Base-by-base conservation (phyloP, 2,329 filamentous ascomycete species). In the Westerdykella ornata region DNA sequence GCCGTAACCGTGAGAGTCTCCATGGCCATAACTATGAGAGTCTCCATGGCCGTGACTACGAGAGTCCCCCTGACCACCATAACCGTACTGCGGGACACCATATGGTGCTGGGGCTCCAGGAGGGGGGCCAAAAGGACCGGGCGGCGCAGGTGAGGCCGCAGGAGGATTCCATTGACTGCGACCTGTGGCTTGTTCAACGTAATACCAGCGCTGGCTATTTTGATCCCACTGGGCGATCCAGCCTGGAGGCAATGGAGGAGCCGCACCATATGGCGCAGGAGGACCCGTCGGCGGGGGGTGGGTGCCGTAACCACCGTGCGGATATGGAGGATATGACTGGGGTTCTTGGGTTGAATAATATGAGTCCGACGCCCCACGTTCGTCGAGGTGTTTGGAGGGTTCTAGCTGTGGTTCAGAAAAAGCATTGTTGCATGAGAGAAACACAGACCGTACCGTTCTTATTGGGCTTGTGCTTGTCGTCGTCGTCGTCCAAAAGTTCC, bases 201-300 rank as follows among this genome's bases (percentile, higher is more conserved):
- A 85, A 66, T 77, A 84, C 68, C 77, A 83, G 41, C 77, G 76
- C 56, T 81, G 76, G 45, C 72, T 68, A 43, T 69, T 71, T 43
- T 77, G 73, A 49, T 85, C 81, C 65, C 75, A 85, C 60, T 82
- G 75, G 17, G 78, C 70, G 19, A 69, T 66, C 81, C 81, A 85
- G 50, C 81, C 81, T 5, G 60, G 60, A 2, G 61, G 61, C 56
- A 37, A 70, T 56, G 17, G 81, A 72, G 48, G 82, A 68, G 45
- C 75, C 68, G 17, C 80, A 74, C 66, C 58, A 43, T 55, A 63
- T 41, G 47, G 46, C 5, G 56, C 56, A 6, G 60, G 60, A 31
- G 59, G 59, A 4, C 60, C 59, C 26, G 56, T 48, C 12, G 57
- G 56, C 11, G 56, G 47, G 7, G 51, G 44, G 2, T 7, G 12